A percentile compares a stretch with the other conserved stretches of the same genome.
Conservation (phyloP, 768 basidiomycete genomes). For the Termitomyces titanicus region DNA sequence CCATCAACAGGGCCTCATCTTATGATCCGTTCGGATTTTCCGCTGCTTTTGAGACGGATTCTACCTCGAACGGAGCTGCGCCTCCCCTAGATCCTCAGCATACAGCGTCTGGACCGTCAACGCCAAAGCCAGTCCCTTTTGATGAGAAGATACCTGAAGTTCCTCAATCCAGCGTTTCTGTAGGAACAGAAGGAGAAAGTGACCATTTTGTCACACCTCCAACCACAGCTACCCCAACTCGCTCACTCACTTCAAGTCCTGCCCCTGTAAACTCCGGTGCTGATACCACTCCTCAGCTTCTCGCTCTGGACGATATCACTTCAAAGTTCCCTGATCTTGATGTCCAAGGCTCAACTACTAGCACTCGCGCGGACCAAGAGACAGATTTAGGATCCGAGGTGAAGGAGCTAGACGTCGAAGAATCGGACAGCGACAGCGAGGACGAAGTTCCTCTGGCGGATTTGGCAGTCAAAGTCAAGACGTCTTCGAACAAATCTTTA, state of each 20-base stretch:
- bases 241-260: slow-evolving; percentile 15
- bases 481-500: slow-evolving; percentile 17
- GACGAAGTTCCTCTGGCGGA: slow-evolving; percentile 37
- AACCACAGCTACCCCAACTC: slow-evolving; percentile 30
- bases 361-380: slow-evolving; percentile 23
- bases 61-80: not conserved
- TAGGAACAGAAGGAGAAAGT: slow-evolving; percentile 33
- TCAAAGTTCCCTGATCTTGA: slow-evolving; percentile 39
- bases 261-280: slow-evolving; percentile 9
- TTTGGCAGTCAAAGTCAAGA: slow-evolving; percentile 23
- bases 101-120: slow-evolving; percentile 1
- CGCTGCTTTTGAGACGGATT: slow-evolving; percentile 23
- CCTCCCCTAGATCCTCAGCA: not conserved
- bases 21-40: slow-evolving; percentile 56
- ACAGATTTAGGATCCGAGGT: slow-evolving; percentile 53
- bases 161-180: slow-evolving; percentile 10
- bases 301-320: slow-evolving; percentile 32
- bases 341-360: slow-evolving; percentile 12
- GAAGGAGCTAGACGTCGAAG: slow-evolving; percentile 57
- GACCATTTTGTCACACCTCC: slow-evolving; percentile 65
- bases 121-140: slow-evolving; percentile 14
- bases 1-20: slow-evolving; percentile 18
- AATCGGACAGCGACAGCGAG: slow-evolving; percentile 50
- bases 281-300: slow-evolving; percentile 19
- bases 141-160: slow-evolving; percentile 11